A percentile compares a stretch with the other conserved stretches of the same genome.
Evolutionary conservation across 768 basidiomycete species (phyloP).

Genomic region (Phlegmacium glaucopus): DNA sequence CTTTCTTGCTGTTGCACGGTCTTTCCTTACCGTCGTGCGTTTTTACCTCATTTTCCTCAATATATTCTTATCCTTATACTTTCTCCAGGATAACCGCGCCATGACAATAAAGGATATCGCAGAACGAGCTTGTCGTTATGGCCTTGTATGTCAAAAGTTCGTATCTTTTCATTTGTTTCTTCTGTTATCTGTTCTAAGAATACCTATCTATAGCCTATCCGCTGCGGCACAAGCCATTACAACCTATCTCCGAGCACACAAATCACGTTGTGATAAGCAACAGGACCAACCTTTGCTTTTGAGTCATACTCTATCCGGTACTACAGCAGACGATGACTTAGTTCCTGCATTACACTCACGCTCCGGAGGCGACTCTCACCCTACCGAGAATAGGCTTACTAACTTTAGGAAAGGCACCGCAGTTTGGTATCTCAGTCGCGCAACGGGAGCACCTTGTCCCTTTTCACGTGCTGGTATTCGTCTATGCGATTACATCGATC

Average conservation of each 20-base stretch:
- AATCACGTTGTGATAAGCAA: slow-evolving; percentile 65
- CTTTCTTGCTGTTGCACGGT: slow-evolving; percentile 67
- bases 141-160: slow-evolving; percentile 75
- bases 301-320: slow-evolving; percentile 70
- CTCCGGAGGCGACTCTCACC: slow-evolving; percentile 59
- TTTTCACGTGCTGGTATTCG: slow-evolving; percentile 72
- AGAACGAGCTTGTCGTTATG: slow-evolving; percentile 60
- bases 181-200: slow-evolving; percentile 9
- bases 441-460: slow-evolving; percentile 72
- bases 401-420: slow-evolving; percentile 78
- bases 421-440: slow-evolving; percentile 78
- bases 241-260: slow-evolving; percentile 75
- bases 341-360: slow-evolving; percentile 68
- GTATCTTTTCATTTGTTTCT: slow-evolving; percentile 12
- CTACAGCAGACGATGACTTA: slow-evolving; percentile 68
- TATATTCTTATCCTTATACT: slow-evolving; percentile 15
- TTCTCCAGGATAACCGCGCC: slow-evolving; percentile 66
- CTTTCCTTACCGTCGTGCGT: slow-evolving; percentile 72
- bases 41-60: slow-evolving; percentile 7
- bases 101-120: slow-evolving; percentile 87
- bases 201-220: slow-evolving; percentile 48
- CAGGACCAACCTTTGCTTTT: slow-evolving; percentile 74
- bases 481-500: slow-evolving; percentile 57
- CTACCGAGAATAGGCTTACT: slow-evolving; percentile 48
- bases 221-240: slow-evolving; percentile 82